Base-by-base conservation (phyloP, 768 basidiomycete species). In the Hirschioporus abietinus region DNA sequence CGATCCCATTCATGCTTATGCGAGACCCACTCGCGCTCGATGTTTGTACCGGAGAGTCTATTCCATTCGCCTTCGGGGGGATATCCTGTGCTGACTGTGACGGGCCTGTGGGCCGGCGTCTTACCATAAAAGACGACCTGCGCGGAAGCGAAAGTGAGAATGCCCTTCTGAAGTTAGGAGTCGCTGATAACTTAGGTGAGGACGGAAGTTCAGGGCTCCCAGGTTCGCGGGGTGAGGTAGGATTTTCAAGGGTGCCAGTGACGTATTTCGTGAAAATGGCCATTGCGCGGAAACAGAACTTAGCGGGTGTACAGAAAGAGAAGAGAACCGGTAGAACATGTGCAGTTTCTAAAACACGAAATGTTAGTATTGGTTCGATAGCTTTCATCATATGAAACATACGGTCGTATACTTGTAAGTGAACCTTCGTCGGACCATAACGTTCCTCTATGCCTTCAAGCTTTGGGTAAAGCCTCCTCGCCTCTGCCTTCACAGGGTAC, bases 321-420 rank as follows among this genome's bases (percentile, higher is more conserved):
- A 92, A 92, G 1, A 92, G 78, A 20, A 92, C 81, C 0, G 91
- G 91, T 23, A 92, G 76, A 60, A 90, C 82, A 74, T 92, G 91
- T 0, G 89, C 88, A 4, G 86, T 81, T 71, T 90, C 91, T 92
- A 65, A 2, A 24, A 30, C n/a, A 62, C 25, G 26, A 15, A 24
- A 36, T 65, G 59, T 61, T 64, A 66, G 23, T 65, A 67, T 66
- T 69, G 60, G 71, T n/a, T 71, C 52, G 72, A 71, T 27, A 75
- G 66, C 9, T 72, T 3, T 75, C 12, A 73, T 67, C 61, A 66
- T 71, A 63, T 76, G 76, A 64, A 74, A 79, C 74, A 71, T 75
- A 84, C 93, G 94, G 73, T 98, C 95, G 73, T 95, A 97, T 0
- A 97, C 87, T 75, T 98, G 95, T 12, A 98, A 80, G 78, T 98